Base-by-base conservation (phyloP, 148 eudicot species). In the Fagopyrum esculentum region DNA sequence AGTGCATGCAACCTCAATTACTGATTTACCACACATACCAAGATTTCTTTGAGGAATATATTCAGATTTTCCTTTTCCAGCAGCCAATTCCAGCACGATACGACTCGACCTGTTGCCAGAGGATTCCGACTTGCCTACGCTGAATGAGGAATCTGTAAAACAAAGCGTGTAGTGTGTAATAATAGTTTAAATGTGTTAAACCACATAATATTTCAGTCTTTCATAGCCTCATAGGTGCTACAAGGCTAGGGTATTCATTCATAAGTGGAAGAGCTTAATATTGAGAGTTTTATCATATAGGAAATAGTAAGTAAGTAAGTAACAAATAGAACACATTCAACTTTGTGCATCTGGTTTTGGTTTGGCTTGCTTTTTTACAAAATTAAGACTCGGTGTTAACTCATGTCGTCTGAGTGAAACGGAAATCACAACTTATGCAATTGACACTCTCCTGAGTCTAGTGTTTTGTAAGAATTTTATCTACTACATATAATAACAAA, bases 61-160 rank as follows among this genome's bases (percentile, higher is more conserved):
- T 26, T 60, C 43, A 60, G 66, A 26, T 60, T 26, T 49, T 63
- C 30, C 45, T 26, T 50, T 63, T 63, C 45, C 10, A 12, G n/a
- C 5, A 29, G 45, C 4, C 16, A 63, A 63, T 30, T 43, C 69
- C 44, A 63, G 44, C 10, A 63, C 44, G 1, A 30, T 12, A 30
- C 44, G 26, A 11, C 30, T 63, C 29, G 0, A 44, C 45, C 69
- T 12, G 44, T 29, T 4, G 35, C 40, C 35, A 26, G 66, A 22
- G 66, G 66, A 22, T 60, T 60, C 5, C 26, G 66, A 60, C 26
- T 60, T 15, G 40, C 9, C 40, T 60, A 60, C 66, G 0, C 40
- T 9, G 66, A 60, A 60, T 60, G 66, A 60, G 66, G 66, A 60
- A 60, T 60, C 66, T 60, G 40, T 19, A 60, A 30, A 9, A 26